Evolutionary conservation across 1,284 basidiomycete genomes (phyloP).

Genomic region (Polyporus tsugae): DNA sequence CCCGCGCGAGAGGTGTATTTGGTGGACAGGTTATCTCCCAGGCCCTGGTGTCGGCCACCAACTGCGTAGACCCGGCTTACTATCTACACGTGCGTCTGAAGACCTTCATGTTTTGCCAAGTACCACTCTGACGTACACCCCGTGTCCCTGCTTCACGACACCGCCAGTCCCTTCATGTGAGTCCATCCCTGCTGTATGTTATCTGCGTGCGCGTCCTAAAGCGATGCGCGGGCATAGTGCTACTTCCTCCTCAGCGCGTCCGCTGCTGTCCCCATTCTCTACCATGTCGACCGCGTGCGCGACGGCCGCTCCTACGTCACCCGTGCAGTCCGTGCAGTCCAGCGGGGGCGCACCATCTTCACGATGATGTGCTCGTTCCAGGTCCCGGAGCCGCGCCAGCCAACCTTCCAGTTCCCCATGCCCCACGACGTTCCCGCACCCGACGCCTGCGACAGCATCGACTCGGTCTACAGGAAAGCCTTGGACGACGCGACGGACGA

Average conservation of each 20-base stretch:
- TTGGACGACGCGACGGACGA: conserved; percentile 30
- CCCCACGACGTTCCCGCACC: conserved; percentile 64
- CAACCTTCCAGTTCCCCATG: conserved; percentile 69
- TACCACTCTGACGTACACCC: conserved; percentile 4
- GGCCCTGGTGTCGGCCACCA: conserved; percentile 81
- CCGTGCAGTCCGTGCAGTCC: conserved; percentile 78
- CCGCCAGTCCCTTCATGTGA: conserved; percentile 73
- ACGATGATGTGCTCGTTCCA: conserved; percentile 90
- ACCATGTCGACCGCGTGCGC: conserved; percentile 87
- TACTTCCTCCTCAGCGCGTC: conserved; percentile 87
- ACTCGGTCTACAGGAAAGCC: conserved; percentile 47
- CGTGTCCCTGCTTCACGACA: conserved; percentile 7
- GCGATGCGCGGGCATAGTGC: conserved; percentile 55
- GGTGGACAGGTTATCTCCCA: conserved; percentile 94
- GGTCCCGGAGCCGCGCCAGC: conserved; percentile 80
- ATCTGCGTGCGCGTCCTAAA: not conserved
- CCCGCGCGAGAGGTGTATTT: conserved; percentile 80
- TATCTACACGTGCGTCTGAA: conserved; percentile 71
- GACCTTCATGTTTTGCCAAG: not conserved
- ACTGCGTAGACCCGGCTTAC: conserved; percentile 73
- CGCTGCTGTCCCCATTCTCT: conserved; percentile 81
- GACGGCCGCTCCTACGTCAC: conserved; percentile 81
- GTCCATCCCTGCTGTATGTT: conserved; percentile 34
- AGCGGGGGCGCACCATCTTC: conserved; percentile 83
- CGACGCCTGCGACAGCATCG: conserved; percentile 68